Evolutionary conservation across 306 rosid genomes (phyloP), one percentile per base, ranked within the genome.

Genomic region (Oxytropis ochrocephala): DNA sequence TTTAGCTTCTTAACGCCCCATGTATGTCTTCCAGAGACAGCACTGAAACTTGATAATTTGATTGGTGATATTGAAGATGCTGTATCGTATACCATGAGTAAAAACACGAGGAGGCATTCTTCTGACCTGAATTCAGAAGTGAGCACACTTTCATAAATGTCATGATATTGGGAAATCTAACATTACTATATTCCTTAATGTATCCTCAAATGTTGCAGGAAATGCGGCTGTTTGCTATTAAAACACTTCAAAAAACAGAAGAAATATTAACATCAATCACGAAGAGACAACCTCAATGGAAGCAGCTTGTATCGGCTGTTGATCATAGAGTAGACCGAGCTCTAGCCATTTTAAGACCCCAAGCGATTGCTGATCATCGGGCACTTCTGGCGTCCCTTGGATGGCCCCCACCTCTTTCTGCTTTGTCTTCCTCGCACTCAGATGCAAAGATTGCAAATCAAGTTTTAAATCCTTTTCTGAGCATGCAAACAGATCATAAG

Each of bases 241-340:
- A 82, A 77, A 83, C 87, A 2, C 88, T 90, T 56, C 88, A 85
- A 79, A 68, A 57, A 60, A 78, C 83, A 0, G 98, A 94, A 82
- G 95, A 79, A 44, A 49, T 84, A 30, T 73, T 94, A 67, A 62
- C 86, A 68, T 81, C 92, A 17, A 85, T 90, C 70, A 73, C 96
- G 16, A 88, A 76, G 71, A 21, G 55, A 51, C 88, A 78, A 46
- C 97, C 96, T 32, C 91, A 88, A 53, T 90, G 97, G 98, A 88
- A 83, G 44, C 81, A 71, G 50, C 96, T 94, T 70, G 88, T 85
- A 59, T 85, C 94, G 68, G 91, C 95, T 0, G 97, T 88, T 77
- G 97, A 90, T 81, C 96, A 94, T 64, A 84, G 97, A 79, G 96
- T 90, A 54, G 96, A 94, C 80, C 87, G 98, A 63, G 90, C 96